Evolutionary conservation across 2,329 filamentous ascomycete genomes (phyloP).

Genomic region (Colletotrichum noveboracense): DNA sequence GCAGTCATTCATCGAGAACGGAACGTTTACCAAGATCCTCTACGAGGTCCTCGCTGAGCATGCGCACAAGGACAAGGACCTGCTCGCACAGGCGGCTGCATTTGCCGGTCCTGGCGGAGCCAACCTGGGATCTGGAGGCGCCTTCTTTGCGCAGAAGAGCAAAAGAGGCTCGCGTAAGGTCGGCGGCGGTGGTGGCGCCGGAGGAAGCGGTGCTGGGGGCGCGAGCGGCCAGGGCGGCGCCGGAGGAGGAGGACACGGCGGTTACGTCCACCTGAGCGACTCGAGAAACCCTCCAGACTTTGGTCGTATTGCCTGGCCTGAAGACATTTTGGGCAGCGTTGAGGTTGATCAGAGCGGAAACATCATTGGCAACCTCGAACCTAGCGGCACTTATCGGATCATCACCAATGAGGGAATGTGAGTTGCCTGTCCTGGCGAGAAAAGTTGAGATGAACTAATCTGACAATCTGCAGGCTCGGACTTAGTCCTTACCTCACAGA

Average conservation of each 20-base stretch:
- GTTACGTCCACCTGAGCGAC: conserved; percentile 71
- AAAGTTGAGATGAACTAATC: not conserved
- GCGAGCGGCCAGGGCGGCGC: conserved; percentile 67
- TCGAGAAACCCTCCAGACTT: conserved; percentile 68
- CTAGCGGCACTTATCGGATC: conserved; percentile 68
- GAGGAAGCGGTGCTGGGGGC: conserved; percentile 55
- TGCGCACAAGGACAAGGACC: conserved; percentile 60
- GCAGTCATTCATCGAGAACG: conserved; percentile 64
- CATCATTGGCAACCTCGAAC: conserved; percentile 63
- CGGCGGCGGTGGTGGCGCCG: conserved; percentile 44
- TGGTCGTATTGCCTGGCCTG: conserved; percentile 71
- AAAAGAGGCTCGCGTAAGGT: conserved; percentile 36
- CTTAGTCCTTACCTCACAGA: conserved; percentile 59
- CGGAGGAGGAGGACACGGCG: conserved; percentile 63
- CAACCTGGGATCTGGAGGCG: conserved; percentile 56
- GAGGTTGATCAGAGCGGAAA: conserved; percentile 64
- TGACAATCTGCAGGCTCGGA: conserved; percentile 49
- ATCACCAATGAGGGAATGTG: conserved; percentile 72
- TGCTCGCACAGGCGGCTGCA: conserved; percentile 62
- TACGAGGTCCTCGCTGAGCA: conserved; percentile 61
- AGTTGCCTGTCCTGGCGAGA: conserved; percentile 38
- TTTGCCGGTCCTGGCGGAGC: conserved; percentile 64
- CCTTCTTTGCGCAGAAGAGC: conserved; percentile 51
- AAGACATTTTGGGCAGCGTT: conserved; percentile 73
- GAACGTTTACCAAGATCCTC: conserved; percentile 62